These are phyloP conservation scores for Thermoascus crustaceus DNA, from an alignment of 2,329 filamentous ascomycete species.

Conservation along the genomic window DNA sequence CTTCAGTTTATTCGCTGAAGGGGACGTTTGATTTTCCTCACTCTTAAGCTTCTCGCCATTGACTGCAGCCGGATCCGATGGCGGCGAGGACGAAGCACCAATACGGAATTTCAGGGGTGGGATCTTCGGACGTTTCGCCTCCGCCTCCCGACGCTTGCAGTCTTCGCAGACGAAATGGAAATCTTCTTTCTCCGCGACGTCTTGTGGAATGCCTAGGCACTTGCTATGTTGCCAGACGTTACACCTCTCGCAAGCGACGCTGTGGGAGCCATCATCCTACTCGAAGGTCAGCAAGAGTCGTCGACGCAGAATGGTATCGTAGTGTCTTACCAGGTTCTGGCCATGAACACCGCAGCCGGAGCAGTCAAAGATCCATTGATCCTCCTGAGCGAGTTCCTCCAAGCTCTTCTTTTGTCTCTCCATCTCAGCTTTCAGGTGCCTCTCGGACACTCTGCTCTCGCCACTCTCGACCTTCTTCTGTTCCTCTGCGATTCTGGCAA, in stretches of 20 bases:
- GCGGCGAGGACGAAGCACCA: constrained; percentile 42
- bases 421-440: constrained; percentile 73
- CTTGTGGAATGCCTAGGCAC: constrained; percentile 71
- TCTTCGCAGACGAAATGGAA: constrained; percentile 80
- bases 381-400: constrained; percentile 64
- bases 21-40: constrained; percentile 9
- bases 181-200: constrained; percentile 72
- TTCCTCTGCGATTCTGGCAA: constrained; percentile 70
- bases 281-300: constrained; percentile 14
- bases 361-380: constrained; percentile 93
- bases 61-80: constrained; percentile 15
- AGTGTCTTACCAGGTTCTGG: constrained; percentile 56
- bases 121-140: constrained; percentile 53
- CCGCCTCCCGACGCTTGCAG: constrained; percentile 63
- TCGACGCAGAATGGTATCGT: neutral
- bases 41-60: constrained; percentile 16
- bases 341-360: constrained; percentile 79
- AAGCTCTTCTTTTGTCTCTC: constrained; percentile 71
- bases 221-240: constrained; percentile 96
- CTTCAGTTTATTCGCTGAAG: constrained; percentile 19
- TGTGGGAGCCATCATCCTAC: constrained; percentile 83
- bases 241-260: constrained; percentile 87
- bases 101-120: constrained; percentile 53
- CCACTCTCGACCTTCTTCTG: constrained; percentile 52
- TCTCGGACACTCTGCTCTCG: constrained; percentile 61